Evolutionary conservation across 768 basidiomycete species (phyloP).

Genomic region (Chalciporus pseudorubinellus): DNA sequence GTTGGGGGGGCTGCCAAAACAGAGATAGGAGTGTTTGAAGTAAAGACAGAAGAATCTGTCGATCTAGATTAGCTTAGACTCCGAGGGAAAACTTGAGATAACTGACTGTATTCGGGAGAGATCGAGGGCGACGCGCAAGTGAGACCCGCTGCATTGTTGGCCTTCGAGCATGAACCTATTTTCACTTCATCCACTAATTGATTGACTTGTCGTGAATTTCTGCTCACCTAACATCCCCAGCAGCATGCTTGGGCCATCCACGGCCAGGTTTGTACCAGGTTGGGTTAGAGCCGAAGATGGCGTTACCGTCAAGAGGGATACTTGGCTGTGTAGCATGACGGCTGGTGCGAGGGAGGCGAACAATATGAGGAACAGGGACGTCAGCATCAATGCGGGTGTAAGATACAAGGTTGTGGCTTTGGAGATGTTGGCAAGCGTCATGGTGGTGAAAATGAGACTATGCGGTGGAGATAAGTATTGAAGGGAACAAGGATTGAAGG

Average conservation of each 20-base stretch:
- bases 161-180: conserved; percentile 66
- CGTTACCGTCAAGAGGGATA: conserved; percentile 62
- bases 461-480: not conserved
- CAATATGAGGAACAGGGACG: conserved; percentile 61
- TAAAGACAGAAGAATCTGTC: conserved; percentile 65
- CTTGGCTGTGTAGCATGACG: conserved; percentile 55
- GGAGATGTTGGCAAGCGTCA: conserved; percentile 70
- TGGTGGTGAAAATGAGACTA: not conserved
- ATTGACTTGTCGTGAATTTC: not conserved
- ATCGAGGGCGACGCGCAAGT: conserved; percentile 57
- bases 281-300: conserved; percentile 49
- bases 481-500: conserved; percentile 3
- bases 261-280: conserved; percentile 26
- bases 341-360: conserved; percentile 70
- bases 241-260: conserved; percentile 70
- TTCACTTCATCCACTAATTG: not conserved
- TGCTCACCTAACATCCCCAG: conserved; percentile 63
- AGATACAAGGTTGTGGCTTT: conserved; percentile 68
- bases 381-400: conserved; percentile 61
- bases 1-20: conserved; percentile 59
- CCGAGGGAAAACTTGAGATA: too few species aligned
- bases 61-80: not conserved
- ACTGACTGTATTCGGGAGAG: conserved; percentile 61
- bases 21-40: conserved; percentile 51
- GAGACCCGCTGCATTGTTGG: conserved; percentile 45